phyloP scores from a whole-genome alignment of 1,284 basidiomycete species.

The Leccinum subrobustum region DNA sequence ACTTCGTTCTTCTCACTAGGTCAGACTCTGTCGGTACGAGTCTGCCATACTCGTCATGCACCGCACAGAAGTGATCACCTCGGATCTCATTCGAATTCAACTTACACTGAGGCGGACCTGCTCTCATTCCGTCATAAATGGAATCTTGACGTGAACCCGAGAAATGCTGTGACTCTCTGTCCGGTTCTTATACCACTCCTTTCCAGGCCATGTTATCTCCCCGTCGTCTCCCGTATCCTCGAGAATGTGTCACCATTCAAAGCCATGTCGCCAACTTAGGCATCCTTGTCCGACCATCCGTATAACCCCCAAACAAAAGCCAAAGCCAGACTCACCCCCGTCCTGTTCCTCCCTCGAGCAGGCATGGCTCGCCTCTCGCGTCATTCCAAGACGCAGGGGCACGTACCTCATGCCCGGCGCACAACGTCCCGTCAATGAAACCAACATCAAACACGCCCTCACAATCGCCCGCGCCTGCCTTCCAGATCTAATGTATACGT shows the following conservation, averaged over 20 bases:
- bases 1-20: slow-evolving; percentile 26
- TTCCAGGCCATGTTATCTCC: slow-evolving; percentile 15
- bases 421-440: slow-evolving; percentile 54
- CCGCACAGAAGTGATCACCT: slow-evolving; percentile 33
- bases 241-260: slow-evolving; percentile 32
- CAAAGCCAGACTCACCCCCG: slow-evolving; percentile 4
- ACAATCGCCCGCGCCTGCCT: slow-evolving; percentile 53
- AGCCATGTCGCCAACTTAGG: slow-evolving; percentile 19
- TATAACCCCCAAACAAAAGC: slow-evolving; percentile 14
- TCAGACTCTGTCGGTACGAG: slow-evolving; percentile 30
- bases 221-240: slow-evolving; percentile 17
- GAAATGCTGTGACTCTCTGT: slow-evolving; percentile 33
- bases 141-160: slow-evolving; percentile 37
- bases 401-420: slow-evolving; percentile 60
- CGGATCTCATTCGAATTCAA: slow-evolving; percentile 38
- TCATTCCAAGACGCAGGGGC: slow-evolving; percentile 41
- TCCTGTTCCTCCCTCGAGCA: slow-evolving; percentile 45
- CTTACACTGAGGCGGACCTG: slow-evolving; percentile 25
- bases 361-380: slow-evolving; percentile 65
- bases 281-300: slow-evolving; percentile 26
- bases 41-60: slow-evolving; percentile 40
- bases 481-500: slow-evolving; percentile 52
- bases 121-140: slow-evolving; percentile 35
- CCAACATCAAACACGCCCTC: slow-evolving; percentile 56
- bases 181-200: slow-evolving; percentile 33